phyloP scores from a whole-genome alignment of 2,329 filamentous ascomycete genomes.

The Fusarium beomiforme region DNA sequence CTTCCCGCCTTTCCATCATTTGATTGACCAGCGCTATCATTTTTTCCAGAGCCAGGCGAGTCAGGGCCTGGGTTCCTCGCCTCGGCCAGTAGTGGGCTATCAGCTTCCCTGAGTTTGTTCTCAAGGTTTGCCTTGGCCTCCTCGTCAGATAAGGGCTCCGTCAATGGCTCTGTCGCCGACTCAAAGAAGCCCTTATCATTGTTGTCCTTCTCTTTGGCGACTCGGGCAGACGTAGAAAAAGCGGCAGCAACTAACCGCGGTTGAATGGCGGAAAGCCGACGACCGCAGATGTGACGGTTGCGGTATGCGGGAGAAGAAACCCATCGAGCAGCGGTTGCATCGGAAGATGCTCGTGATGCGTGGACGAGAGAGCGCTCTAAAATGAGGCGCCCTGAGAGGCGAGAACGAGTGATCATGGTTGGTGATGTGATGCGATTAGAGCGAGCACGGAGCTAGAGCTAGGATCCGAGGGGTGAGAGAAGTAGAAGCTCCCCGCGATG shows the following conservation, averaged over 20 bases:
- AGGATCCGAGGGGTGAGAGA: conserved; percentile 11
- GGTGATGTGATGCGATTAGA: conserved; percentile 9
- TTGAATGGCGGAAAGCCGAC: conserved; percentile 44
- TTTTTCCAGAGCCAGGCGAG: conserved; percentile 57
- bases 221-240: conserved; percentile 51
- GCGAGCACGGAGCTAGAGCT: conserved; percentile 31
- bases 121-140: conserved; percentile 62
- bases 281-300: conserved; percentile 46
- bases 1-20: conserved; percentile 66
- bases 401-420: conserved; percentile 55
- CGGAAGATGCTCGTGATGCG: conserved; percentile 38
- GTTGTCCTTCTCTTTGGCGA: conserved; percentile 51
- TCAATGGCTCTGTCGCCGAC: conserved; percentile 51
- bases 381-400: conserved; percentile 52
- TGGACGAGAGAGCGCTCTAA: conserved; percentile 49
- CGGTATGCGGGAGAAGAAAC: conserved; percentile 42
- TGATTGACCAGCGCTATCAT: conserved; percentile 49
- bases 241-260: conserved; percentile 43
- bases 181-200: conserved; percentile 62
- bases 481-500: conserved; percentile 42
- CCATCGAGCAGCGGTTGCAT: conserved; percentile 42
- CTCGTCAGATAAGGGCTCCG: conserved; percentile 62
- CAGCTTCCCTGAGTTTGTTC: conserved; percentile 54
- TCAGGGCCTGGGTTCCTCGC: conserved; percentile 56
- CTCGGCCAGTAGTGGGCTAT: conserved; percentile 60